Conservation (phyloP, 495 filamentous ascomycete species). For the Aspergillus sclerotioniger region DNA sequence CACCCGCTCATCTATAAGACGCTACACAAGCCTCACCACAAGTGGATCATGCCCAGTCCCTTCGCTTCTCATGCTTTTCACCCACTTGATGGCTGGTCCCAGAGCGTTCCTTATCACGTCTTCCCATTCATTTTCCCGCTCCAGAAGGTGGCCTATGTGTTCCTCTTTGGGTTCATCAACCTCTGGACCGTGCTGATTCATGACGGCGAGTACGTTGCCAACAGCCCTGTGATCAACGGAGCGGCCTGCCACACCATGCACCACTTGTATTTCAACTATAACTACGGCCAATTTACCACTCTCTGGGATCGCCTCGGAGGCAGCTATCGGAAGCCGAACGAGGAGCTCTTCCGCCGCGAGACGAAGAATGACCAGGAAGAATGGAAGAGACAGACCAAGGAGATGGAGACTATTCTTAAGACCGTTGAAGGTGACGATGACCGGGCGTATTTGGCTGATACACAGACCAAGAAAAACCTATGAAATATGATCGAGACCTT, state of each 20-base stretch:
- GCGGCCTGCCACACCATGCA: constrained; percentile 97
- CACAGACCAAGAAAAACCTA: constrained; percentile 43
- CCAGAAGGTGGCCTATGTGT: constrained; percentile 85
- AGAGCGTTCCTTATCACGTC: constrained; percentile 88
- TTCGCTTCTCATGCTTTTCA: constrained; percentile 94
- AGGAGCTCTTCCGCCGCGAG: constrained; percentile 82
- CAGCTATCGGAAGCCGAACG: constrained; percentile 85
- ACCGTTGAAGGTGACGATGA: constrained; percentile 89
- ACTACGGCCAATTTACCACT: constrained; percentile 96
- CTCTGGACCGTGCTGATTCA: constrained; percentile 98
- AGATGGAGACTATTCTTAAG: constrained; percentile 83
- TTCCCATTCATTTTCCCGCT: constrained; percentile 93
- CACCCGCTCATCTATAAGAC: constrained; percentile 79
- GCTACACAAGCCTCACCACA: constrained; percentile 97
- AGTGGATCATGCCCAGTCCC: constrained; percentile 99
- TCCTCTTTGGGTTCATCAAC: constrained; percentile 88
- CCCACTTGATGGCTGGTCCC: constrained; percentile 89
- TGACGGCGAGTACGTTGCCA: constrained; percentile 91
- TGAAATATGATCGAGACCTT: constrained; percentile 13
- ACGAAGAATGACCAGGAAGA: constrained; percentile 80
- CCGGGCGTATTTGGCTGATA: constrained; percentile 58
- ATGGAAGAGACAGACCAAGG: constrained; percentile 76
- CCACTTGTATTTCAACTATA: constrained; percentile 98
- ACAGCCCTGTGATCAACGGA: constrained; percentile 86
- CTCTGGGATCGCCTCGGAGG: constrained; percentile 90